Evolutionary conservation across 768 basidiomycete genomes (phyloP), one percentile per base, ranked within the genome.

Genomic region (Xerocomellus amylosporus): DNA sequence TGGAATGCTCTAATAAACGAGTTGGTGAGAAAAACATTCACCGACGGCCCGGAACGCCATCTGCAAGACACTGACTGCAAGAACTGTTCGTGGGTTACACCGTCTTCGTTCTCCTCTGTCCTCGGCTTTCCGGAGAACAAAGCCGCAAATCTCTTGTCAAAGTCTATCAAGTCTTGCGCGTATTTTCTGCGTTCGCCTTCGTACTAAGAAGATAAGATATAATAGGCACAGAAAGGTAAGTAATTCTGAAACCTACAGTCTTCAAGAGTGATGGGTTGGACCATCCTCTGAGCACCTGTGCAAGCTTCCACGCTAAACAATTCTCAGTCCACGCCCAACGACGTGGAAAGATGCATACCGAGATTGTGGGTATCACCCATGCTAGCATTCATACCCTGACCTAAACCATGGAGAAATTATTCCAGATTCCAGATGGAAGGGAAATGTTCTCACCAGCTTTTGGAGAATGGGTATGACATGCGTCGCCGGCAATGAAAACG

Each of bases 281-380:
- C 68, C 73, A 73, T 17, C 78, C 78, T 22, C 68, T 70, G 19
- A 81, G 63, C 8, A 80, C 78, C 17, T 74, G 73, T 1, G 69
- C 71, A 31, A 82, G 60, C 54, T 82, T 81, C 80, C 80, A 81
- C 4, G 73, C 76, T 72, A 43, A 26, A 37, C 19, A 5, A 19
- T 9, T 13, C 9, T 87, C 80, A 86, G 81, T 15, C 78, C 79
- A 65, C 81, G 79, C 5, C 79, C 9, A 20, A 13, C 14, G 8
- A 50, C 3, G 10, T 4, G 17, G 3, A 28, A 6, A 39, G 10
- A 38, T 6, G 54, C 70, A 40, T 55, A 79, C 84, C 79, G 22
- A 90, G 77, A 62, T 89, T 89, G 57, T 87, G 87, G 17, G 83
- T 78, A 63, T 89, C 88, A 46, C 82, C 83, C 83, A 88, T 88